A percentile compares a stretch with the other conserved stretches of the same genome.
Evolutionary conservation across 225 moss, liverwort and hornwort species (phyloP).

Genomic region (Bryum argenteum): DNA sequence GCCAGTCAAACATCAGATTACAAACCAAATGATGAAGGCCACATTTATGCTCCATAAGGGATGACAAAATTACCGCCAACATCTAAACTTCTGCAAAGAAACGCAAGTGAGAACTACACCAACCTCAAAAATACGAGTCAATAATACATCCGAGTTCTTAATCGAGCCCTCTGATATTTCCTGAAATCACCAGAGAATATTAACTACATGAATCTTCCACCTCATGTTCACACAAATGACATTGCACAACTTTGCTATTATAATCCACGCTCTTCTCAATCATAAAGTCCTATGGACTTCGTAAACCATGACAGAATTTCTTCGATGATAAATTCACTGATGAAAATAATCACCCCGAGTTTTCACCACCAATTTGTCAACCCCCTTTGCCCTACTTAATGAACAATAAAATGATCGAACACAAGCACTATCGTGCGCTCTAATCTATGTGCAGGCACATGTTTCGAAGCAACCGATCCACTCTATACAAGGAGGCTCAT

Average conservation of each 20-base stretch:
- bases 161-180: constrained; percentile 47
- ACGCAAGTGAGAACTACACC: constrained; percentile 21
- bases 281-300: background rate
- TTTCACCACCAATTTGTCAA: background rate
- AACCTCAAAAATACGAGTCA: constrained; percentile 55
- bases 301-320: background rate
- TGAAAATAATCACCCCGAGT: background rate
- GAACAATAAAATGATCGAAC: too few relatives aligned
- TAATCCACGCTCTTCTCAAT: background rate
- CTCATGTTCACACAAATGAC: background rate
- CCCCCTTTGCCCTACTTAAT: background rate
- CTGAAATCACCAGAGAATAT: constrained; percentile 20
- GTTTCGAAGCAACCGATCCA: background rate
- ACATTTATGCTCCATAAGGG: background rate
- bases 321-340: background rate
- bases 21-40: constrained; percentile 2
- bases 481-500: constrained; percentile 1
- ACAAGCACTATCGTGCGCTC: background rate
- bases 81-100: background rate
- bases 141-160: constrained; percentile 48
- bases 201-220: background rate
- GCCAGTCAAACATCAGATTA: background rate
- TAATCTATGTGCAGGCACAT: background rate
- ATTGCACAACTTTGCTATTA: background rate
- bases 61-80: too few relatives aligned